phyloP scores from a whole-genome alignment of 2,329 filamentous ascomycete species.

The Beauveria sp. region DNA sequence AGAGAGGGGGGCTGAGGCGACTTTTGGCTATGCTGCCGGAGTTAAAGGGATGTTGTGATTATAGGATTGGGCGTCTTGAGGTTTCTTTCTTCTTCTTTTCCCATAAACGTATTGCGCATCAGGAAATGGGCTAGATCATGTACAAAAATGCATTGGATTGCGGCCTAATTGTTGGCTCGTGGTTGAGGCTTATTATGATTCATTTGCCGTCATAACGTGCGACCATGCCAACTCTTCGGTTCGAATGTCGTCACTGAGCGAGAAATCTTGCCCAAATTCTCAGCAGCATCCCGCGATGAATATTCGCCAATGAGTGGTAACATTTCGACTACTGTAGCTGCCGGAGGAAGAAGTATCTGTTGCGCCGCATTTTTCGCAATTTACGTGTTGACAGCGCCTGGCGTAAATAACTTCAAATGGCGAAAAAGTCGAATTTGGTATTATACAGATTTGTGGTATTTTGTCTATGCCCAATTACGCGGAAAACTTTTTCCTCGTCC shows the following conservation, averaged over 20 bases:
- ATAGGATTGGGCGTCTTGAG: conserved; percentile 4
- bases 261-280: not conserved
- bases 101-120: not conserved
- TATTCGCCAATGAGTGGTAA: not conserved
- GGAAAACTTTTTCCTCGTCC: not conserved
- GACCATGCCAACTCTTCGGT: not conserved
- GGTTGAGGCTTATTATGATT: not conserved
- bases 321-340: not conserved
- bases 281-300: not conserved
- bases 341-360: not conserved
- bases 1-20: not conserved
- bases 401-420: not conserved
- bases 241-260: not conserved
- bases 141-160: not conserved
- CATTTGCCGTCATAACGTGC: not conserved
- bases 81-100: not conserved
- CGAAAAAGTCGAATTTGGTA: not conserved
- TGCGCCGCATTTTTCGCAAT: not conserved
- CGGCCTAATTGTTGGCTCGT: not conserved
- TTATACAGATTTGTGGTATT: not conserved
- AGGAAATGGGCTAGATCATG: conserved; percentile 5
- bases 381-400: not conserved
- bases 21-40: not conserved
- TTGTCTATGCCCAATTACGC: conserved; percentile 7
- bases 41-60: not conserved